Evolutionary conservation across 495 filamentous ascomycete species (phyloP).

Genomic region (Aspergillus conjunctus): DNA sequence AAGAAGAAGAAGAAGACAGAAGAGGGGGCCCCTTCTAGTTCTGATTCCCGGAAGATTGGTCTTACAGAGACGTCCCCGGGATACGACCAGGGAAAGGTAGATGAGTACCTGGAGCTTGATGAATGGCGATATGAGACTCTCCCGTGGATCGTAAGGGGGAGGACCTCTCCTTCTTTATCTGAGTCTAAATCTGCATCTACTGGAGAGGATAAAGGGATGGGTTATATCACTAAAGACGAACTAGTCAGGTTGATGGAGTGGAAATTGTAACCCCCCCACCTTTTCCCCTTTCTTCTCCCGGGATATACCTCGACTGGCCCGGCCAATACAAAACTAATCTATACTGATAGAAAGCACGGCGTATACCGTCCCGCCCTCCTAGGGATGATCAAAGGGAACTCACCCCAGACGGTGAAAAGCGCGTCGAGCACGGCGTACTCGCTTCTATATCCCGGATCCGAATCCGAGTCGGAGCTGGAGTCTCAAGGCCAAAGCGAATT

Average conservation of each 20-base stretch:
- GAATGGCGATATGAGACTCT: slow-evolving; percentile 40
- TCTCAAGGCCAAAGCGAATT: slow-evolving; percentile 37
- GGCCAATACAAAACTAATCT: too few relatives aligned
- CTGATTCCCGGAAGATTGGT: background rate
- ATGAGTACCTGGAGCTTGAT: slow-evolving; percentile 34
- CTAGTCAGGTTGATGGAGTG: slow-evolving; percentile 62
- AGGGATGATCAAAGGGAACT: slow-evolving; percentile 65
- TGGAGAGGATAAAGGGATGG: slow-evolving; percentile 3
- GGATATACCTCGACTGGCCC: background rate
- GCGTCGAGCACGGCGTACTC: slow-evolving; percentile 53
- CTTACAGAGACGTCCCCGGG: background rate
- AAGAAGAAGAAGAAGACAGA: background rate
- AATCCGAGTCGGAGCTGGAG: background rate
- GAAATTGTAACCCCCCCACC: slow-evolving; percentile 64
- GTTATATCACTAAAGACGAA: slow-evolving; percentile 37
- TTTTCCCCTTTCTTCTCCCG: slow-evolving; percentile 15
- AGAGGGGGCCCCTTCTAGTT: background rate
- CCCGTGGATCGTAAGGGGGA: slow-evolving; percentile 22
- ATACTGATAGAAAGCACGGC: slow-evolving; percentile 60
- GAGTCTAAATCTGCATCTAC: background rate
- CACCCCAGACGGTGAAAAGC: slow-evolving; percentile 37
- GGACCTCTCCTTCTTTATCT: slow-evolving; percentile 3
- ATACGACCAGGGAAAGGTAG: slow-evolving; percentile 11
- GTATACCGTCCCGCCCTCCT: slow-evolving; percentile 68
- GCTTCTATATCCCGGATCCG: slow-evolving; percentile 20